Conservation (phyloP, 2,329 filamentous ascomycete species). For the Botrytis pseudocinerea region DNA sequence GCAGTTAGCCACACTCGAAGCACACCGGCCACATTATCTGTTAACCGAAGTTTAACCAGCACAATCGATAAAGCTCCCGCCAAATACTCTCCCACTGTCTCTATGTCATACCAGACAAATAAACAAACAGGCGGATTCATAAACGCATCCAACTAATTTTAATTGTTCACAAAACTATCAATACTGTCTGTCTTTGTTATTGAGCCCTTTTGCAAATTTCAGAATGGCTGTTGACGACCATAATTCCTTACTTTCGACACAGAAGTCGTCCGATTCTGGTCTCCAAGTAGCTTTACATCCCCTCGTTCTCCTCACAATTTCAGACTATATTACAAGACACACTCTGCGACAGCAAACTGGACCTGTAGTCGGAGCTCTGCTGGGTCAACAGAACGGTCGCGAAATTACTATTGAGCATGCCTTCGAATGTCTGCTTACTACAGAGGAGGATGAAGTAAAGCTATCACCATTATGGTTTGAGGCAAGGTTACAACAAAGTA, state of each 20-base stretch:
- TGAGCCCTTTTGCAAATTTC: slow-evolving; percentile 10
- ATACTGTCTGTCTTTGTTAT: background rate
- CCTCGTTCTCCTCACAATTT: slow-evolving; percentile 92
- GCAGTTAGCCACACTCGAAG: background rate
- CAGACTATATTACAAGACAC: slow-evolving; percentile 93
- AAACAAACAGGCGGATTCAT: background rate
- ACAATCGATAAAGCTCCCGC: slow-evolving; percentile 19
- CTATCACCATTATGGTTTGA: slow-evolving; percentile 73
- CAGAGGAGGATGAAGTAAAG: slow-evolving; percentile 56
- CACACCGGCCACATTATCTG: background rate
- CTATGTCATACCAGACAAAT: background rate
- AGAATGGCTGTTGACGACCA: slow-evolving; percentile 50
- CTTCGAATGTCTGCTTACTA: slow-evolving; percentile 70
- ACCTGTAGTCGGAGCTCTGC: slow-evolving; percentile 80
- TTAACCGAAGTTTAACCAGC: background rate
- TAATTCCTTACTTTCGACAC: slow-evolving; percentile 64
- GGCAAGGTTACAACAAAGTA: slow-evolving; percentile 81
- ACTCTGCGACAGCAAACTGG: slow-evolving; percentile 73
- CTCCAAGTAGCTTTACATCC: slow-evolving; percentile 86
- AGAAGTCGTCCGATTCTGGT: slow-evolving; percentile 63
- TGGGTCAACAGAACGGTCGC: slow-evolving; percentile 88
- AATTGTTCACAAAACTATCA: background rate
- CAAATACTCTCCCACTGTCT: background rate
- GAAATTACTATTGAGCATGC: slow-evolving; percentile 91
- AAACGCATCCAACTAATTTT: background rate